Evolutionary conservation across 306 rosid species (phyloP).

Genomic region (Crotalaria pallida): DNA sequence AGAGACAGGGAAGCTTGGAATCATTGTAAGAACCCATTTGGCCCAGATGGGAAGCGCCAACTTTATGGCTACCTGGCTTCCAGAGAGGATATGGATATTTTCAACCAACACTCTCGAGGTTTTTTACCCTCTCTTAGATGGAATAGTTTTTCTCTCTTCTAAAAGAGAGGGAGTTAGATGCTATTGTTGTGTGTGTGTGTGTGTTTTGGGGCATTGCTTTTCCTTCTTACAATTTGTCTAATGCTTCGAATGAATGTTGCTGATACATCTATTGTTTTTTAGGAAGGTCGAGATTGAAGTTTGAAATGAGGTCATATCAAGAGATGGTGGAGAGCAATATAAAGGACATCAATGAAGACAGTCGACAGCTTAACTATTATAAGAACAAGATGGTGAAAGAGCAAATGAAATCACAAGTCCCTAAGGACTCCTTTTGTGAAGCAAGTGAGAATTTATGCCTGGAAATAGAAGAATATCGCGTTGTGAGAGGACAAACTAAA

Average conservation of each 20-base stretch:
- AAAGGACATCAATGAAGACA: slow-evolving; percentile 34
- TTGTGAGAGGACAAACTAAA: slow-evolving; percentile 34
- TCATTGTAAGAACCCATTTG: slow-evolving; percentile 22
- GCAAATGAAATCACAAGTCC: slow-evolving; percentile 29
- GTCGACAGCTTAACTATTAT: slow-evolving; percentile 31
- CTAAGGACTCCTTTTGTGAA: slow-evolving; percentile 18
- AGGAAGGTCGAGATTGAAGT: slow-evolving; percentile 39
- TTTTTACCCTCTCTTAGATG: neutral
- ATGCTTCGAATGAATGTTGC: neutral
- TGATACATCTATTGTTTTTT: neutral
- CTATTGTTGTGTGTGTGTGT: neutral
- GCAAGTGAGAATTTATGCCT: slow-evolving; percentile 38
- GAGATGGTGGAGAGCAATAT: slow-evolving; percentile 44
- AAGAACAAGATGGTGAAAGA: slow-evolving; percentile 34
- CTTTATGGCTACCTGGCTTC: slow-evolving; percentile 47
- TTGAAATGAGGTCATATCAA: slow-evolving; percentile 43
- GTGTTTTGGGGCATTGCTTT: neutral
- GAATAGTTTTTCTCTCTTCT: neutral
- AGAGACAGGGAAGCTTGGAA: slow-evolving; percentile 42
- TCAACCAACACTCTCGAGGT: slow-evolving; percentile 37
- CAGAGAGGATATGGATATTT: slow-evolving; percentile 31
- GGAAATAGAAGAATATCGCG: slow-evolving; percentile 24
- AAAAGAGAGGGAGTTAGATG: neutral
- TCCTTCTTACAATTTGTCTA: neutral
- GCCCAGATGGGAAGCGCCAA: slow-evolving; percentile 36